A percentile compares a stretch with the other conserved stretches of the same genome.
Conservation (phyloP, 345 rosid species). For the Acer negundo region DNA sequence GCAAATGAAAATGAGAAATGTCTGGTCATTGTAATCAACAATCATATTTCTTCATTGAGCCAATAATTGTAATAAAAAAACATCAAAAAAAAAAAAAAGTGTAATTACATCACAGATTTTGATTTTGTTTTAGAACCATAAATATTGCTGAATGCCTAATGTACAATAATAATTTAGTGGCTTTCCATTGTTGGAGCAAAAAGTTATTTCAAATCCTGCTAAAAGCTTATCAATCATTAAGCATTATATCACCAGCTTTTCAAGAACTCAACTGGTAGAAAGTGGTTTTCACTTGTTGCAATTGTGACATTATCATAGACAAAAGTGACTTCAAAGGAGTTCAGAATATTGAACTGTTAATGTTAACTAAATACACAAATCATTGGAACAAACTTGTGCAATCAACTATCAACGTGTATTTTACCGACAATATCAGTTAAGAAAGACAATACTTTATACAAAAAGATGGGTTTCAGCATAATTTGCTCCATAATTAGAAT, state of each 20-base stretch:
- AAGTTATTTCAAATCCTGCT: neutral
- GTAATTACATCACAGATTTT: neutral
- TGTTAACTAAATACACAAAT: neutral
- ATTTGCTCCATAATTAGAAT: neutral
- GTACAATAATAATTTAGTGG: slow-evolving; percentile 11
- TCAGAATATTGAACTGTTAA: neutral
- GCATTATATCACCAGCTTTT: neutral
- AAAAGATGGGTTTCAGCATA: neutral
- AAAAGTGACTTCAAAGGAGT: neutral
- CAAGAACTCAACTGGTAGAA: neutral
- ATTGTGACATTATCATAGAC: neutral
- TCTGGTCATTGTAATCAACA: neutral
- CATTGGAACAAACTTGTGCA: neutral
- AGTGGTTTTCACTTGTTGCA: neutral
- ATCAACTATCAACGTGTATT: neutral
- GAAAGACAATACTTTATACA: neutral
- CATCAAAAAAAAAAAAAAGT: slow-evolving; percentile 2
- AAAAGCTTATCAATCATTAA: too few relatives aligned
- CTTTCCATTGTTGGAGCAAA: neutral
- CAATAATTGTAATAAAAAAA: neutral
- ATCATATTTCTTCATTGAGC: neutral
- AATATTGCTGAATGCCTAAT: slow-evolving; percentile 25
- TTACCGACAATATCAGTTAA: neutral
- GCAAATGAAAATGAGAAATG: neutral
- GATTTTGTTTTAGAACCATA: neutral